phyloP scores from a whole-genome alignment of 108 stramenopile species.

The Conticribra guillardii region DNA sequence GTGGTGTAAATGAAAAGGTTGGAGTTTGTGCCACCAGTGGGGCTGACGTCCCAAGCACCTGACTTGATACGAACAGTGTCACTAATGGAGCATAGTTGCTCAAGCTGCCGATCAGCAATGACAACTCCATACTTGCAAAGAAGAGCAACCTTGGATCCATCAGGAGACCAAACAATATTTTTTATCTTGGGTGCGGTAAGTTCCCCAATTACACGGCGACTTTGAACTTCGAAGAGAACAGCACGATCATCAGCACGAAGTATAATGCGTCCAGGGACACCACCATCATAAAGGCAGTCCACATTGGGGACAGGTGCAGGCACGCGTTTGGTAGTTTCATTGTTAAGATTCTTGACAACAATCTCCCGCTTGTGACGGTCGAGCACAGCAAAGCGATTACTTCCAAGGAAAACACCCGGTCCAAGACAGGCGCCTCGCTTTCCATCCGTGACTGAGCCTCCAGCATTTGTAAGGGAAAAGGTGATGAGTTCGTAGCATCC shows the following conservation, averaged over 20 bases:
- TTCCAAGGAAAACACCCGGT: constrained; percentile 93
- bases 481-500: constrained; percentile 96
- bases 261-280: constrained; percentile 93
- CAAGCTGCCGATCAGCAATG: constrained; percentile 93
- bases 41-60: constrained; percentile 94
- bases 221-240: constrained; percentile 96
- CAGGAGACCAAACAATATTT: constrained; percentile 93
- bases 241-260: constrained; percentile 94
- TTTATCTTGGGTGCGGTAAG: constrained; percentile 95
- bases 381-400: constrained; percentile 96
- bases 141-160: constrained; percentile 93
- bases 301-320: constrained; percentile 90
- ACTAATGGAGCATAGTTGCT: constrained; percentile 94
- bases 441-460: constrained; percentile 87
- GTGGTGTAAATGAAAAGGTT: constrained; percentile 96
- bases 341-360: constrained; percentile 95
- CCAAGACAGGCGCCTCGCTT: constrained; percentile 92
- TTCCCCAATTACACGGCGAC: constrained; percentile 95
- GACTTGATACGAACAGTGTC: constrained; percentile 98
- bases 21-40: constrained; percentile 77
- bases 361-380: constrained; percentile 93
- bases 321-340: constrained; percentile 95
- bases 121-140: constrained; percentile 95
- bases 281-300: constrained; percentile 93
- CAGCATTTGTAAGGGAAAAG: constrained; percentile 79